A percentile compares a stretch with the other conserved stretches of the same genome.
phyloP scores from a whole-genome alignment of 2,329 filamentous ascomycete genomes.

The Knoxdaviesia proteae region DNA sequence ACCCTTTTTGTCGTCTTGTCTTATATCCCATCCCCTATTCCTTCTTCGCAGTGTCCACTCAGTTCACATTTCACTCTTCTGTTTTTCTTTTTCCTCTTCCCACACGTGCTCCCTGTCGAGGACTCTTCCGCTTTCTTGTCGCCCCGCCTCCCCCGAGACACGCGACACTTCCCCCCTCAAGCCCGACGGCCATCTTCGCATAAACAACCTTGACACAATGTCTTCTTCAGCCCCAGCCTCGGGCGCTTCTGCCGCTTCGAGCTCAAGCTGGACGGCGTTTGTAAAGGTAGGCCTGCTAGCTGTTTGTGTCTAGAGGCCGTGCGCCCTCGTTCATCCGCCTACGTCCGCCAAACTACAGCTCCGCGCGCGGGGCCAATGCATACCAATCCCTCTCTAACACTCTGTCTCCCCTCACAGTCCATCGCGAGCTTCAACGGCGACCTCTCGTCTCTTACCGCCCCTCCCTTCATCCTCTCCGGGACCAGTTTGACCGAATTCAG shows the following conservation, averaged over 20 bases:
- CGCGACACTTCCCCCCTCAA: too few relatives aligned
- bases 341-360: neutral
- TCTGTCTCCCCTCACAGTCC: conserved; percentile 23
- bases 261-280: conserved; percentile 29
- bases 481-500: conserved; percentile 66
- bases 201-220: conserved; percentile 8
- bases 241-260: conserved; percentile 15
- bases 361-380: neutral
- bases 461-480: conserved; percentile 62
- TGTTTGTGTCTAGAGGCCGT: neutral
- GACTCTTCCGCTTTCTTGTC: too few relatives aligned
- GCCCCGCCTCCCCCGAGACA: too few relatives aligned
- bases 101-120: too few relatives aligned
- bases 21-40: too few relatives aligned
- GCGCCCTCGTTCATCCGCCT: conserved; percentile 1
- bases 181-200: too few relatives aligned
- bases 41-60: neutral
- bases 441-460: conserved; percentile 59
- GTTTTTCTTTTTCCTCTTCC: neutral
- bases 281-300: conserved; percentile 21
- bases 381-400: neutral
- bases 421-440: conserved; percentile 70
- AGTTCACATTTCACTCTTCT: neutral
- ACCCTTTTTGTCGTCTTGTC: too few relatives aligned
- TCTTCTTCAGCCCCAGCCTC: conserved; percentile 10